Base-by-base conservation (phyloP, 257 asterid genomes). In the Capsicum chinense region DNA sequence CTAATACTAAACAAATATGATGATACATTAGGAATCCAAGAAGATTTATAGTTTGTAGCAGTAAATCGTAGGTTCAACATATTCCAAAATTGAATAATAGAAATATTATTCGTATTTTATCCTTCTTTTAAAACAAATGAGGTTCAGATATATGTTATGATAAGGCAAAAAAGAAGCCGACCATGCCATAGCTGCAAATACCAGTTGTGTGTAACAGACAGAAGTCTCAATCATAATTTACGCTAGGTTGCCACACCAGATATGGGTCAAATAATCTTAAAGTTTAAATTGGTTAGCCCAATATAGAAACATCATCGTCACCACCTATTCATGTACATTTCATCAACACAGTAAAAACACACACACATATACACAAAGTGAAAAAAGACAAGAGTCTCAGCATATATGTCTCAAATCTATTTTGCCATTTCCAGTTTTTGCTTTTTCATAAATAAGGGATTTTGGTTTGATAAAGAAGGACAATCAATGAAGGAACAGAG, bases 71-170 rank as follows among this genome's bases (percentile, higher is more conserved):
- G 33, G 33, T 26, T 26, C 1, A 26, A 26, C 33, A 26, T 26
- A 26, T 26, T 1, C 33, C 33, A 26, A 26, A 26, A 26, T 26
- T 26, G 33, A 26, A 74, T 15, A 19, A 50, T 0, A 2, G 21
- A 50, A 74, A 74, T 13, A 19, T 74, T 50, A 1, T 11, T 0
- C 12, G 21, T 62, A 3, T 9, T n/a, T 11, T 26, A 26, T 26
- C 33, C 47, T 17, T 48, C 42, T 14, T 21, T 74, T 74, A 44
- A 74, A 52, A 14, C 26, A 52, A 76, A 76, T 50, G 47, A 79
- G 73, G 85, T 86, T 87, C 89, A 87, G 88, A 83, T 74, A 67
- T 63, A 26, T 81, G 6, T 12, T 54, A 52, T 76, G 81, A 52
- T 2, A 52, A 21, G 13, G n/a, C 7, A 14, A 42, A 79, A 71